Base-by-base conservation (phyloP, 2,329 filamentous ascomycete species). In the Dactylellina leptospora region DNA sequence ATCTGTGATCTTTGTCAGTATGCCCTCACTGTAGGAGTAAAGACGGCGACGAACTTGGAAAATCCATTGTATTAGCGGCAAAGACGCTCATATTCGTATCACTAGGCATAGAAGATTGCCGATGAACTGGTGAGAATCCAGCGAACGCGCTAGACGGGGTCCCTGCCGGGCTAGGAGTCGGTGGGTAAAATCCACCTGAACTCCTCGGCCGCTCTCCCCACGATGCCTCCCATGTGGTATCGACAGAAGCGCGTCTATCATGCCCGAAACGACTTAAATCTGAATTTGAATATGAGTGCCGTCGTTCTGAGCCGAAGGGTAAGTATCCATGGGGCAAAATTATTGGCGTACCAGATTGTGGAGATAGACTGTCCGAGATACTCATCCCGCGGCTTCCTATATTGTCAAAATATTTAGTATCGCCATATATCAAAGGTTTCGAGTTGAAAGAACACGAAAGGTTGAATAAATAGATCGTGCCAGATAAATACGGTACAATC, bases 281-380 rank as follows among this genome's bases (percentile, higher is more conserved):
- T 72, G 68, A 72, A 36, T 36, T 64, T 64, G 68, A 72, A 28
- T 54, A 72, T 72, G 68, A 72, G 68, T 72, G 68, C 18, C 68
- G 68, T 47, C 68, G 68, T 11, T 72, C 68, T 72, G 59, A 51
- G 53, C 68, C 68, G 59, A 48, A 72, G 59, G 68, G 68, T 28
- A 64, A 27, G 45, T 72, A 72, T 50, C 68, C 68, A 72, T 72
- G 68, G 68, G 68, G 68, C 38, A 72, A 36, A 54, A 72, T 47
- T 64, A 72, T 72, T 58, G 68, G 68, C 68, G 68, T 72, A 72
- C 68, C 68, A 60, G 59, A 53, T 42, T 72, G 51, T 42, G 66
- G 66, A 42, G 66, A 63, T 44, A 53, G 50, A 36, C 16, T n/a
- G 30, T 64, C 59, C 55, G 59, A 59, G 36, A 72, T 30, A 45